phyloP scores from a whole-genome alignment of 768 basidiomycete species.

The Baorangia bicolor region DNA sequence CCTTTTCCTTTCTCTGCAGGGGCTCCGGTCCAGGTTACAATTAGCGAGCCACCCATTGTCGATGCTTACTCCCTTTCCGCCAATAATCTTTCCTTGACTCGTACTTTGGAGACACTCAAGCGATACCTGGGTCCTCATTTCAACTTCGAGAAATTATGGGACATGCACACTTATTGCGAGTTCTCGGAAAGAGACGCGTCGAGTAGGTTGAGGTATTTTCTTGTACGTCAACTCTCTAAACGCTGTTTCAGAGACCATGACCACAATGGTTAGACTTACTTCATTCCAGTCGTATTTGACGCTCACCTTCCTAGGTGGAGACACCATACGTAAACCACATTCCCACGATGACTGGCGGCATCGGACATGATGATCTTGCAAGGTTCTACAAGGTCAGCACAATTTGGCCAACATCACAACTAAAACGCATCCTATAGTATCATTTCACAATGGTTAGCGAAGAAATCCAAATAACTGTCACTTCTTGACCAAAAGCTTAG shows the following conservation, averaged over 20 bases:
- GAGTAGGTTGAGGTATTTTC: constrained; percentile 28
- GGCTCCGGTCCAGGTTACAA: constrained; percentile 29
- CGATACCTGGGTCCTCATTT: constrained; percentile 42
- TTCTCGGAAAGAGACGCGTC: constrained; percentile 39
- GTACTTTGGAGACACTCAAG: constrained; percentile 38
- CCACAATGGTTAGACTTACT: constrained; percentile 36
- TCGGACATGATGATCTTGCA: constrained; percentile 41
- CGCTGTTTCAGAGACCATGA: constrained; percentile 38
- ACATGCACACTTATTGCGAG: constrained; percentile 46
- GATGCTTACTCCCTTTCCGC: constrained; percentile 39
- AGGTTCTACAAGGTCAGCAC: constrained; percentile 44
- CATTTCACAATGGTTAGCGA: constrained; percentile 37
- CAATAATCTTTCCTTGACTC: constrained; percentile 36
- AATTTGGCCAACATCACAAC: neutral
- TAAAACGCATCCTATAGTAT: constrained; percentile 28
- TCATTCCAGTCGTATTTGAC: neutral
- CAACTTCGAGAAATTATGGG: constrained; percentile 47
- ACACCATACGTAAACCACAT: constrained; percentile 44
- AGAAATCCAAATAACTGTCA: neutral
- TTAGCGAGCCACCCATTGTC: constrained; percentile 18
- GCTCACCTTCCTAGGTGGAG: constrained; percentile 31
- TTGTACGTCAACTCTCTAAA: neutral
- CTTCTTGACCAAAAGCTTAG: constrained; percentile 17
- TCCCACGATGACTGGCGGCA: constrained; percentile 48
- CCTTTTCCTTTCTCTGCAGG: constrained; percentile 38